Evolutionary conservation across 768 basidiomycete species (phyloP), one percentile per base, ranked within the genome.

Genomic region (Lactifluus volemus): DNA sequence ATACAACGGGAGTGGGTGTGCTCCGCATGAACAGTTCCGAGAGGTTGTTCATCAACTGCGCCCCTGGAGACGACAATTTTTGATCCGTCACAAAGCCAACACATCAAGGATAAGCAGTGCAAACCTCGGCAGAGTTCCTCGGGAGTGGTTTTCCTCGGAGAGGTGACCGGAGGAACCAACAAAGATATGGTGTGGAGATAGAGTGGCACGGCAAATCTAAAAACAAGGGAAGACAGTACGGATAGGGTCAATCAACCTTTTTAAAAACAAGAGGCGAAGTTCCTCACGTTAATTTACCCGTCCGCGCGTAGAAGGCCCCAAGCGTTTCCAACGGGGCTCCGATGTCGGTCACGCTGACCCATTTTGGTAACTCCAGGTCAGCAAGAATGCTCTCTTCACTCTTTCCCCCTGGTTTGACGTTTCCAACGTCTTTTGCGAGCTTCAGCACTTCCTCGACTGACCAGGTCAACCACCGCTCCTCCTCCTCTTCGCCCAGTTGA

Each of bases 311-410:
- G 55, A 83, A 83, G 4, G 78, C 73, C 1, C 81, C 88, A 4
- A 89, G 75, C 0, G 84, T 81, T 65, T 86, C 86, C 38, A 89
- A 75, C 1, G 86, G 86, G 10, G 85, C 83, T 19, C 82, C 84
- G 29, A 89, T 71, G 64, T 88, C 84, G 21, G 79, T 77, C 58
- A 74, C 77, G 9, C 76, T 74, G 50, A 80, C 80, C 88, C 87
- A 88, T 19, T 68, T 61, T 1, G 88, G 86, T 53, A 88, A 65
- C 14, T 77, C 76, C 21, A 89, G 73, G 55, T 83, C 81, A 1
- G 79, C 63, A 49, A 70, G 60, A 32, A 67, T 68, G 49, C 45
- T 55, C 52, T 67, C 64, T 39, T 55, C 63, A n/a, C 61, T 63
- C n/a, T 19, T 49, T 50, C 19, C 36, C 45, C 44, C 44, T 38